Conservation (phyloP, 1,284 basidiomycete genomes). For the Stygiomarasmius scandens region DNA sequence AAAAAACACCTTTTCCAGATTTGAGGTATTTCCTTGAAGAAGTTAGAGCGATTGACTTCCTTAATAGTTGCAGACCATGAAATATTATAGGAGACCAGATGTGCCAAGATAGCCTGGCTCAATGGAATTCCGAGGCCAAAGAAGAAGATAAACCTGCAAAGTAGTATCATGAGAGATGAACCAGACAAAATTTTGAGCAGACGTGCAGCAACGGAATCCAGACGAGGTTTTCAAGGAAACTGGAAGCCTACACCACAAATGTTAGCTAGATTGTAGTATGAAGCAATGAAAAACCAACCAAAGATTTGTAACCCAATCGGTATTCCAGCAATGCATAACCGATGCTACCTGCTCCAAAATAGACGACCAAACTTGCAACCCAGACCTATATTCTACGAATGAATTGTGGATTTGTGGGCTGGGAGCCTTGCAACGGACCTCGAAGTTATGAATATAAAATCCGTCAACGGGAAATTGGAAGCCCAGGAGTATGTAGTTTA, state of each 20-base stretch:
- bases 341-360: slow-evolving; percentile 73
- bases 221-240: slow-evolving; percentile 62
- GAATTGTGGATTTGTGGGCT: neutral
- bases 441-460: slow-evolving; percentile 72
- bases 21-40: slow-evolving; percentile 86
- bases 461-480: slow-evolving; percentile 68
- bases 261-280: slow-evolving; percentile 15
- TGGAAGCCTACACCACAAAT: slow-evolving; percentile 30
- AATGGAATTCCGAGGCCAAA: slow-evolving; percentile 76
- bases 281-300: slow-evolving; percentile 43
- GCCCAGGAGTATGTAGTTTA: slow-evolving; percentile 78
- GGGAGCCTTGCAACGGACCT: slow-evolving; percentile 27
- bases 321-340: slow-evolving; percentile 80
- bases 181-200: neutral
- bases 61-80: slow-evolving; percentile 81
- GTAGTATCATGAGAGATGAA: neutral
- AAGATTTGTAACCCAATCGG: slow-evolving; percentile 64
- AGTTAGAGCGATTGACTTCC: slow-evolving; percentile 83
- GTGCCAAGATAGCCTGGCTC: slow-evolving; percentile 73
- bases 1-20: slow-evolving; percentile 58
- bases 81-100: slow-evolving; percentile 84
- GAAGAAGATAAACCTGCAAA: slow-evolving; percentile 78
- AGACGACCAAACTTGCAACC: slow-evolving; percentile 77
- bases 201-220: slow-evolving; percentile 84
- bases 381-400: slow-evolving; percentile 46